Evolutionary conservation across 805 yeast species (phyloP), one percentile per base, ranked within the genome.

Genomic region (Lachancea meyersii): DNA sequence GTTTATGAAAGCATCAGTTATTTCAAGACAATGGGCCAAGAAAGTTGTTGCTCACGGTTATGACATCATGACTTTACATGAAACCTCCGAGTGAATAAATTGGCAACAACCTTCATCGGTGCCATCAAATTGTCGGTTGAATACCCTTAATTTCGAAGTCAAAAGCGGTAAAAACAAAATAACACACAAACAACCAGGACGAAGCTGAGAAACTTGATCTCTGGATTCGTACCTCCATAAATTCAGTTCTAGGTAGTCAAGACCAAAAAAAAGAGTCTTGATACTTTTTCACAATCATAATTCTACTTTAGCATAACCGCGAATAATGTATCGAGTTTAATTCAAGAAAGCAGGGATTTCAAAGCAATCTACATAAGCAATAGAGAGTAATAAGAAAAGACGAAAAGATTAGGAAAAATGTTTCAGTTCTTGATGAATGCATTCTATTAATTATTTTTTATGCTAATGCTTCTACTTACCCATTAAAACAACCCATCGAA

Each of bases 1-100:
- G 61, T 88, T 82, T 60, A 77, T 93, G 82, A 86, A 86, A 64
- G 93, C 88, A 21, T 79, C 87, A 44, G 76, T 83, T 16, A 70
- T 82, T 44, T 82, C 93, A 48, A 75, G 91, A 60, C 84, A 82
- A 60, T 84, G 93, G 93, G 93, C 89, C 19, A 78, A 81, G 58
- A 75, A 78, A 41, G 61, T 69, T 9, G 63, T 68, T 33, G 59
- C 60, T 21, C 62, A 63, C 43, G 67, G 63, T 36, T 61, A 61
- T 41, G 65, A 65, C 45, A 61, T 64, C 47, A 64, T 64, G 68
- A 62, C 66, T 41, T 45, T 64, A 51, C 68, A 64, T 53, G 68
- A 65, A 48, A 35, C 39, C 33, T 27, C 46, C 51, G 35, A 44
- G 31, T 30, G 33, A 35, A 17, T 13, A 39, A 20, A 8, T 14